Evolutionary conservation across 768 basidiomycete genomes (phyloP), one percentile per base, ranked within the genome.

Genomic region (Rhizopogon salebrosus): DNA sequence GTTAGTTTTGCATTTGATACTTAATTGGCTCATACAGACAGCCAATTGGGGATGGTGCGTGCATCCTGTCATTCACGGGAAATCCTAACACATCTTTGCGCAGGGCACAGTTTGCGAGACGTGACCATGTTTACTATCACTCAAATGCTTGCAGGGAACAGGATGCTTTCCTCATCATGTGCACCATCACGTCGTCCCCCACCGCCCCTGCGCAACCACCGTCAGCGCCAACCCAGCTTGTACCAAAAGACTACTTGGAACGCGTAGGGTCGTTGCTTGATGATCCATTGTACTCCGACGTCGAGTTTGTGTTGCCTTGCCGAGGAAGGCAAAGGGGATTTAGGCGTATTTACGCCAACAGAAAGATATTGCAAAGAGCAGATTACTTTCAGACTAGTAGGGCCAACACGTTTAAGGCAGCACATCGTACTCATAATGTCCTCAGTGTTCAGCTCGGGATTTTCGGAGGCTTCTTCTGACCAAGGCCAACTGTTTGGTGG

Each of bases 11-110:
- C 2, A 14, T 16, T 34, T 58, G 76, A 67, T 9, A 18, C 9
- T 29, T 22, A 48, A 22, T 45, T 7, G 27, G 7, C 24, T 35
- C 38, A 6, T 14, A 43, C 53, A 88, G 85, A 86, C 89, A 11
- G 86, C 87, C 26, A 92, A 92, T 61, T 92, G 89, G 91, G 89
- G 89, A 67, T 93, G 91, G 89, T 87, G 78, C 40, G 43, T 54
- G 48, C 50, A 35, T 52, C 24, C 29, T 29, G 5, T n/a, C 23
- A 34, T 24, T 43, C 41, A 16, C 36, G n/a, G 3, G 31, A 34
- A 5, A 2, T 27, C 52, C 63, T n/a, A 54, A 29, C 14, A 18
- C 27, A 39, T 38, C 35, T 38, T 39, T 31, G 49, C 22, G 3
- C 46, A 87, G 84, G 87, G 84, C 87, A 1, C 86, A 89, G 64